Base-by-base conservation (phyloP, 2,329 filamentous ascomycete genomes). In the Calycina herbarum region DNA sequence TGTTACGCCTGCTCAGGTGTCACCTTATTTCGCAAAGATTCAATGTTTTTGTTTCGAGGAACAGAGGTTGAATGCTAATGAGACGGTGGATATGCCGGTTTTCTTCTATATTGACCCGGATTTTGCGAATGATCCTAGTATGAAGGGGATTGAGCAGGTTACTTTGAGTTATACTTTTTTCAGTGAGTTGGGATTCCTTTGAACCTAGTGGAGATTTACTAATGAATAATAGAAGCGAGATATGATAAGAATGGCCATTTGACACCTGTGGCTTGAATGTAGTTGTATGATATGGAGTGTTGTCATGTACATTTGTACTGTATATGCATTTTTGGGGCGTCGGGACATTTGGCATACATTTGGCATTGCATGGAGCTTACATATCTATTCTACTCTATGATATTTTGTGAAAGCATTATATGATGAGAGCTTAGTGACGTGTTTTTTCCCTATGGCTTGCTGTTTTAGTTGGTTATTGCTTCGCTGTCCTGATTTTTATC, bases 31-130 rank as follows among this genome's bases (percentile, higher is more conserved):
- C 77, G 96, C 92, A 86, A 99, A 99, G 85, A 99, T 99, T 57
- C 95, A 99, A 79, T 99, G 95, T 76, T 99, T 99, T 79, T 99
- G 95, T 79, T 99, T 99, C 74, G 95, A 99, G 81, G 94, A 93
- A 79, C 95, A 99, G 83, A 85, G 96, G 68, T 79, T 99, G 70
- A 94, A 95, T 76, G 94, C 94, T 5, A 94, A 94, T 57, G 96
- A 99, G 83, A 95, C 93, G 57, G 95, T 99, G 63, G 95, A 99
- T 78, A 99, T 99, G 96, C 96, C 95, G 0, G 96, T 99, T 0
- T 99, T 99, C 79, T 99, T 99, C 80, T 99, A 98, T 79, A 91
- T 99, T 70, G 95, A 99, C 76, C 95, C 95, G 0, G 95, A 98
- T 76, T 89, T 99, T 80, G 84, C 94, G 66, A 94, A 91, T 72